Evolutionary conservation across 257 asterid species (phyloP), one percentile per base, ranked within the genome.

Genomic region (Forsythia viridissima): DNA sequence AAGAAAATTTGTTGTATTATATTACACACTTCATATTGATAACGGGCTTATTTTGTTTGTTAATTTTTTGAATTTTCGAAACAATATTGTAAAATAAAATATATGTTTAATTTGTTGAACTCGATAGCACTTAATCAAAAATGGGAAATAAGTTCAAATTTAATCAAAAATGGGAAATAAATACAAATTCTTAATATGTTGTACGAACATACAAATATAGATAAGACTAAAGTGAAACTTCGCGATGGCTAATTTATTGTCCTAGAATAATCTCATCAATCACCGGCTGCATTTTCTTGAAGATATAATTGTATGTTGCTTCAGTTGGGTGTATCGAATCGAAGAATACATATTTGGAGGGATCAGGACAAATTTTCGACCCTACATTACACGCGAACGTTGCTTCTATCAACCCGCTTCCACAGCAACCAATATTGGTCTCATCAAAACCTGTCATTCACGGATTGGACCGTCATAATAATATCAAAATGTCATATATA

Each of bases 311-410:
- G 76, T 90, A 88, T 21, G 94, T 24, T 42, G 81, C 88, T 71
- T 88, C 83, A 5, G 91, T 84, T 7, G 94, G 94, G 41, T 91
- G 97, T 5, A 88, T 81, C 0, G 93, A 78, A 63, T 92, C 95
- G 74, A 86, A 90, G 68, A 88, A 91, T 2, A 87, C 80, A 30
- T 90, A 88, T 44, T 87, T 81, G 1, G 87, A 76, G 9, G 90
- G 80, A 81, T 90, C 73, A 0, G 79, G 44, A 36, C 96, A 91
- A 5, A 86, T 70, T 3, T 20, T 0, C 2, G 92, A 78, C 6
- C 3, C 21, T 37, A 79, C 34, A 75, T 88, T 89, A 80, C 96
- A 91, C 71, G 87, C 0, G n/a, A 82, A 34, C 5, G 90, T 5
- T 10, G 83, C 20, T 80, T 91, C 97, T 15, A 90, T 1, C 2